Conservation (phyloP, 441 rosid species). For the Arabidopsis lyrata region DNA sequence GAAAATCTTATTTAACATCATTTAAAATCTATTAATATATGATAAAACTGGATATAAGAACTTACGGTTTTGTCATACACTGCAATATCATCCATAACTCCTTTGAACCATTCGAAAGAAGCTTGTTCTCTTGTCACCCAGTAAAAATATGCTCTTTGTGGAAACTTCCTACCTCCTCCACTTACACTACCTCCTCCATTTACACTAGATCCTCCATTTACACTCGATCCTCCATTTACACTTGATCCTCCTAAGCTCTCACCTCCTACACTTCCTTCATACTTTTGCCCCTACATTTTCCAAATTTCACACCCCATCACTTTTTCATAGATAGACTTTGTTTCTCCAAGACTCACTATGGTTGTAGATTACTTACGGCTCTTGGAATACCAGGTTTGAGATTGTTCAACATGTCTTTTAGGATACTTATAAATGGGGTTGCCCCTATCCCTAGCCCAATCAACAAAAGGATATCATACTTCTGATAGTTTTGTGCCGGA, state of each 20-base stretch:
- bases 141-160: slow-evolving; percentile 92
- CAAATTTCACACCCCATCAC: background rate
- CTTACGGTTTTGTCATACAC: slow-evolving; percentile 70
- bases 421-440: slow-evolving; percentile 90
- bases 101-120: slow-evolving; percentile 98
- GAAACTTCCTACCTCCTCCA: slow-evolving; percentile 53
- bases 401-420: slow-evolving; percentile 76
- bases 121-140: slow-evolving; percentile 98
- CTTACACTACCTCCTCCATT: slow-evolving; percentile 31
- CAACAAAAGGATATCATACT: slow-evolving; percentile 76
- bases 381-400: slow-evolving; percentile 52
- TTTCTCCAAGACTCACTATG: background rate
- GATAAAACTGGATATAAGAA: background rate
- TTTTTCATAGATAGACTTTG: background rate
- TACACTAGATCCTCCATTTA: slow-evolving; percentile 22
- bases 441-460: slow-evolving; percentile 96
- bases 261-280: slow-evolving; percentile 46
- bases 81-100: slow-evolving; percentile 96
- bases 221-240: slow-evolving; percentile 36
- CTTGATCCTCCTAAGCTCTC: slow-evolving; percentile 37
- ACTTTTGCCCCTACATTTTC: slow-evolving; percentile 42
- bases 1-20: background rate
- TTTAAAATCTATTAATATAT: background rate
- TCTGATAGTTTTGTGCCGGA: slow-evolving; percentile 83
- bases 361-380: slow-evolving; percentile 33